Percentiles rank a stretch among this genome's conserved stretches.
Conservation (phyloP, 257 asterid species). For the Solanum pimpinellifolium region DNA sequence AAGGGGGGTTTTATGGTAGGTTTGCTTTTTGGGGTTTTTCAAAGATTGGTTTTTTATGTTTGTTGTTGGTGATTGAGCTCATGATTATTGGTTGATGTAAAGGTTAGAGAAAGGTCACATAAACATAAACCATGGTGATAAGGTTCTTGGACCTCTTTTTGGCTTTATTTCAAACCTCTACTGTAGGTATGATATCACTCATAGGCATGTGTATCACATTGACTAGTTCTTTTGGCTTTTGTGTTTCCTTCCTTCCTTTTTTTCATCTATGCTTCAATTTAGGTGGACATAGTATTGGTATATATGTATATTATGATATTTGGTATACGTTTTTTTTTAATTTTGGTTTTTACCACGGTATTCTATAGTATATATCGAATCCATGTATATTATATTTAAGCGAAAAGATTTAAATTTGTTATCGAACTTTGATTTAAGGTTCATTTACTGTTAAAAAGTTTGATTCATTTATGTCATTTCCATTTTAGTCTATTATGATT, state of each 20-base stretch:
- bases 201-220: background rate
- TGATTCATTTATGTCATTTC: too few species aligned
- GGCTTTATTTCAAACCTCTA: background rate
- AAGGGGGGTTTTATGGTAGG: background rate
- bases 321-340: too few species aligned
- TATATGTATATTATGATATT: background rate
- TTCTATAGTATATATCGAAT: too few species aligned
- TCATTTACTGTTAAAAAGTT: too few species aligned
- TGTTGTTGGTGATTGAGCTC: background rate
- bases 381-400: too few species aligned
- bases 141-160: background rate
- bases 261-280: background rate
- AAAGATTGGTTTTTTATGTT: conserved; percentile 5
- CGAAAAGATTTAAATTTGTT: too few species aligned
- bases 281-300: background rate
- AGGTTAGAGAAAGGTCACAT: background rate
- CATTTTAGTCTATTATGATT: too few species aligned
- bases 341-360: too few species aligned
- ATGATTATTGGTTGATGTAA: background rate
- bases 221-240: background rate
- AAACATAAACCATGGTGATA: background rate
- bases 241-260: background rate
- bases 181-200: background rate
- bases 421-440: too few species aligned
- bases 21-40: conserved; percentile 21